These are phyloP conservation scores for Neopestalotiopsis sp. DNA, from an alignment of 2,329 filamentous ascomycete species.

Conservation along the genomic window DNA sequence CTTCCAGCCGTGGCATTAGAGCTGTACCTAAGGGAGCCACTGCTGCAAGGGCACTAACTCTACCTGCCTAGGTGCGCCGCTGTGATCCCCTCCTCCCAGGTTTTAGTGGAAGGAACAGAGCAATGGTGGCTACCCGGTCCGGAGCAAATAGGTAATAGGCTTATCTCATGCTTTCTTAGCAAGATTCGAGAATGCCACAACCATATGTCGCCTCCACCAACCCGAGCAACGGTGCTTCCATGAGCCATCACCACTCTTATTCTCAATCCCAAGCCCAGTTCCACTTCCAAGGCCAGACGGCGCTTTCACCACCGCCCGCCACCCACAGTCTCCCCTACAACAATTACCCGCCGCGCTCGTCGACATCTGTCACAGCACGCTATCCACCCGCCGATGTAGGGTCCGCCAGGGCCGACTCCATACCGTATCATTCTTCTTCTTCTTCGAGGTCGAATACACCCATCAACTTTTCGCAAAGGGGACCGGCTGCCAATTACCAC, in stretches of 20 bases:
- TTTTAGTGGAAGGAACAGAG: conserved; percentile 7
- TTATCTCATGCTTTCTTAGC: conserved; percentile 2
- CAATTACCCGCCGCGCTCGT: conserved; percentile 14
- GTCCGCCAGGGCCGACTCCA: conserved; percentile 3
- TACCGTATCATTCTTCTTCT: neutral
- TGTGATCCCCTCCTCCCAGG: neutral
- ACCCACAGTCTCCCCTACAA: conserved; percentile 15
- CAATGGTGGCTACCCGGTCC: neutral
- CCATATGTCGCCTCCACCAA: conserved; percentile 22
- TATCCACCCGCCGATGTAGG: conserved; percentile 8
- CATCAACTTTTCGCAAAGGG: conserved; percentile 15
- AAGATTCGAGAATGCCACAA: conserved; percentile 22
- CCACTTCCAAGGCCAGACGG: conserved; percentile 17
- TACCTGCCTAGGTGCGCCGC: neutral
- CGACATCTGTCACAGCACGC: neutral
- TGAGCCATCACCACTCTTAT: conserved; percentile 19
- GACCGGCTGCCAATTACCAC: conserved; percentile 20
- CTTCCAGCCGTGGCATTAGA: neutral
- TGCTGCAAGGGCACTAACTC: conserved; percentile 1
- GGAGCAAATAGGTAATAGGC: neutral
- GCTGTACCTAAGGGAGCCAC: neutral
- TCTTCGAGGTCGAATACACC: conserved; percentile 5
- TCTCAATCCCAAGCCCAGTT: conserved; percentile 20
- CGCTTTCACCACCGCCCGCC: conserved; percentile 1
- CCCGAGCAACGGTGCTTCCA: conserved; percentile 17